These are phyloP conservation scores for thale cress (Arabidopsis thaliana) DNA, from an alignment of 345 rosid species.

Conservation along the genomic window DNA sequence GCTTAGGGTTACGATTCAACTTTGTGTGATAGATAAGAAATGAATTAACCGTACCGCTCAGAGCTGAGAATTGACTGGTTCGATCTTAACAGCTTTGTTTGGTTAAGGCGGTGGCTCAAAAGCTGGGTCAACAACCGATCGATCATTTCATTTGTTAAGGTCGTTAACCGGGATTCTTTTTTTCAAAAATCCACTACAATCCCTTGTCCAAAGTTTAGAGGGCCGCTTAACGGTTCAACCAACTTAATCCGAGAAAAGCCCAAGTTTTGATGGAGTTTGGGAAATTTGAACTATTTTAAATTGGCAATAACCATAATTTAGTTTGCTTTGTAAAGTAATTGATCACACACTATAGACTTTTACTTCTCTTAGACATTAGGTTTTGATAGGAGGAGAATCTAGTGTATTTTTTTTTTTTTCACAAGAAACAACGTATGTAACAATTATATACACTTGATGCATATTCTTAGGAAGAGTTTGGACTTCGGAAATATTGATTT, in stretches of 20 bases:
- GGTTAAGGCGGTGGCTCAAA: constrained; percentile 3
- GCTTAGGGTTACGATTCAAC: neutral
- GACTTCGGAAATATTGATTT: too few species aligned
- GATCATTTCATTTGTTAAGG: neutral
- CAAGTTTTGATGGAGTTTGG: neutral
- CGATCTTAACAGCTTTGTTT: too few species aligned
- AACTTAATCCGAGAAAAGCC: constrained; percentile 6
- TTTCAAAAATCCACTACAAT: neutral
- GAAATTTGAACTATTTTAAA: neutral
- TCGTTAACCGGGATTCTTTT: neutral
- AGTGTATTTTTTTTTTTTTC: neutral
- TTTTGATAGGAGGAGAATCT: neutral
- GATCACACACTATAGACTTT: too few species aligned
- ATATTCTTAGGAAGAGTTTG: too few species aligned
- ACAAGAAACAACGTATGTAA: neutral
- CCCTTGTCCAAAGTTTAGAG: neutral
- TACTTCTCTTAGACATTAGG: neutral
- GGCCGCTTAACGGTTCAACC: neutral
- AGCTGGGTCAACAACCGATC: neutral
- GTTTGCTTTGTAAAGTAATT: too few species aligned
- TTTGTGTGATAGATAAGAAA: neutral
- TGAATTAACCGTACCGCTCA: neutral
- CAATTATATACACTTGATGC: neutral
- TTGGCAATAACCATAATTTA: too few species aligned
- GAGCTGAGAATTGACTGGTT: too few species aligned